These are phyloP conservation scores for Myxozyma lipomycoides DNA, from an alignment of 805 yeast genomes.

Conservation along the genomic window DNA sequence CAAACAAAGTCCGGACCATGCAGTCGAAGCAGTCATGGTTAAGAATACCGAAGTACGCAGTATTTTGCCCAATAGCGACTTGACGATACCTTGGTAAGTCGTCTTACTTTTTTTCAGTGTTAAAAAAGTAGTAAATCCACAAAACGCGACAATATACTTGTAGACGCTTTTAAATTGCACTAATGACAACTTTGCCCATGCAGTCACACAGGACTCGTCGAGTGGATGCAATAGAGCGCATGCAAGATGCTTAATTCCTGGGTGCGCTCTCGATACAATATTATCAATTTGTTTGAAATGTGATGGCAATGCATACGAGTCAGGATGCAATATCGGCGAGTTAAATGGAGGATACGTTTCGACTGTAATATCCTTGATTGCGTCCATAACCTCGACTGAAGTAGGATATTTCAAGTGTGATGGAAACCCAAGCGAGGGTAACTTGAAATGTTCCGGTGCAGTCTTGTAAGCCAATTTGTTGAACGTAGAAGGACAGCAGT, in stretches of 20 bases:
- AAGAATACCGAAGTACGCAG: constrained; percentile 36
- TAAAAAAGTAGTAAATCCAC: constrained; percentile 6
- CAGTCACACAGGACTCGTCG: constrained; percentile 25
- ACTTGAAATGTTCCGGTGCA: constrained; percentile 35
- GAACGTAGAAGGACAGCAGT: constrained; percentile 36
- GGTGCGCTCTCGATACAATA: constrained; percentile 27
- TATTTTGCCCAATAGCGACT: neutral
- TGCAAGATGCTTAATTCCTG: constrained; percentile 23
- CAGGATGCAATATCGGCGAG: constrained; percentile 29
- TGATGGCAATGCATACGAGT: constrained; percentile 23
- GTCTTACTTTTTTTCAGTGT: neutral
- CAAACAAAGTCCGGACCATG: constrained; percentile 41
- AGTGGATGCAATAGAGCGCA: constrained; percentile 24
- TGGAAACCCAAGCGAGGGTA: constrained; percentile 34
- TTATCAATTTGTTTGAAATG: constrained; percentile 17
- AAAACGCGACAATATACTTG: constrained; percentile 13
- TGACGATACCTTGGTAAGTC: neutral
- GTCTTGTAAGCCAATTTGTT: constrained; percentile 32
- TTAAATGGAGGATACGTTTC: constrained; percentile 35
- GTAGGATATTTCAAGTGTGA: constrained; percentile 36
- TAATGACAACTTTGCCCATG: constrained; percentile 6
- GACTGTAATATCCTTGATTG: constrained; percentile 35
- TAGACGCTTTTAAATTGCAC: constrained; percentile 11
- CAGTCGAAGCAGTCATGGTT: constrained; percentile 38
- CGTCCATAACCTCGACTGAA: constrained; percentile 33